Conservation (phyloP, 768 basidiomycete species). For the Suillus discolor region DNA sequence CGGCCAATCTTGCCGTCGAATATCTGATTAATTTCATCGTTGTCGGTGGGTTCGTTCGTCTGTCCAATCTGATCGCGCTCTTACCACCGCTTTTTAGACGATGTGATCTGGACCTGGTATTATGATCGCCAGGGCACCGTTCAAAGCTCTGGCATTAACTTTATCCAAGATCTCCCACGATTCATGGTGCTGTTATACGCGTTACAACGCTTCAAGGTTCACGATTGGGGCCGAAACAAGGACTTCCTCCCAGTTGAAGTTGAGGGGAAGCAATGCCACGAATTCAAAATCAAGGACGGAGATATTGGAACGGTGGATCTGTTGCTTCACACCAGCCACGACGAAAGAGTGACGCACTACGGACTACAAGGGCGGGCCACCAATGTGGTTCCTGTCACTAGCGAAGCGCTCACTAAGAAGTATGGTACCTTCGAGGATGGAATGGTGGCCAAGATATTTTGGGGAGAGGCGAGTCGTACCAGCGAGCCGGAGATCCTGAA, state of each 20-base stretch:
- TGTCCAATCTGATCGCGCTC: neutral
- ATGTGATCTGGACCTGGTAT: slow-evolving; percentile 5
- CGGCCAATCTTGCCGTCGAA: neutral
- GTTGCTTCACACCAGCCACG: neutral
- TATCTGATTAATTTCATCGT: neutral
- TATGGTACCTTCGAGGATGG: neutral
- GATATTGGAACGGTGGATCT: neutral
- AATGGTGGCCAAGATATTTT: neutral
- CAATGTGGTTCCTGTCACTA: neutral
- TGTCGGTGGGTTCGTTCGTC: neutral
- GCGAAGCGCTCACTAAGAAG: neutral
- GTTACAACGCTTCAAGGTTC: neutral
- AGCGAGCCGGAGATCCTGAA: neutral
- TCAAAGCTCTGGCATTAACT: neutral
- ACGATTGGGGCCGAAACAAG: neutral
- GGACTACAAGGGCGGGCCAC: neutral
- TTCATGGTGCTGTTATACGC: neutral
- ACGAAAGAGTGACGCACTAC: neutral
- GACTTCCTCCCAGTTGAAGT: neutral
- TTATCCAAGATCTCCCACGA: neutral
- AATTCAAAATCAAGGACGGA: neutral
- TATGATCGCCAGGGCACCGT: neutral
- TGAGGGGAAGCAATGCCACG: neutral
- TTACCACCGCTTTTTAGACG: neutral
- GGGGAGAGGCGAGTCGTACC: neutral